phyloP scores from a whole-genome alignment of 768 basidiomycete species.

The Rhodotorula graminis region DNA sequence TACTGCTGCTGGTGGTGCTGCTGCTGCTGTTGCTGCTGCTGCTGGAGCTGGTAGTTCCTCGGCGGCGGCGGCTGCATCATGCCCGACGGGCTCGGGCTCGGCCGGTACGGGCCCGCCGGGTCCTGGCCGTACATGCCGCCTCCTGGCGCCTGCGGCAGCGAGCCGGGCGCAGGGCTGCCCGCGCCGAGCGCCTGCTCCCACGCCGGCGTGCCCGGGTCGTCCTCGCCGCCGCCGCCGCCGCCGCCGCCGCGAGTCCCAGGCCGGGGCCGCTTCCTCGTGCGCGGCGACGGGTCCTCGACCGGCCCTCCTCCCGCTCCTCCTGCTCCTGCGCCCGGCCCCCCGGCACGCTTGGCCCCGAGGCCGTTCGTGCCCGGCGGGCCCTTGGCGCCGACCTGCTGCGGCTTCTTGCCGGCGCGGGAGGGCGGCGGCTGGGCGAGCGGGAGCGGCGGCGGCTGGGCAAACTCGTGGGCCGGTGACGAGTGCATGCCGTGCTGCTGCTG shows the following conservation, averaged over 20 bases:
- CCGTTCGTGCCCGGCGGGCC: conserved; percentile 13
- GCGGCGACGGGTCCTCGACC: conserved; percentile 27
- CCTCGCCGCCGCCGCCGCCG: conserved; percentile 10
- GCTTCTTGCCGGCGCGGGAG: background rate
- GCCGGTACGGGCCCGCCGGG: conserved; percentile 5
- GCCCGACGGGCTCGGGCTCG: conserved; percentile 20
- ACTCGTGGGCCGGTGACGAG: conserved; percentile 16
- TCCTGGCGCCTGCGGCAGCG: background rate
- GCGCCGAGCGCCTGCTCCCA: background rate
- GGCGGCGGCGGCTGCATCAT: conserved; percentile 1
- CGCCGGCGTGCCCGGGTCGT: background rate
- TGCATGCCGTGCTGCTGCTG: conserved; percentile 1
- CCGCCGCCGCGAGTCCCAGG: conserved; percentile 13
- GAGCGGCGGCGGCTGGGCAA: background rate
- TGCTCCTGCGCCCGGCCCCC: too few species aligned
- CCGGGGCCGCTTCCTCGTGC: conserved; percentile 25
- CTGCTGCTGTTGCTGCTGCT: conserved; percentile 12
- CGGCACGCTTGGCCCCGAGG: conserved; percentile 14
- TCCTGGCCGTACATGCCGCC: conserved; percentile 5
- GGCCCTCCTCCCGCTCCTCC: too few species aligned
- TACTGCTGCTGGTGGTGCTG: conserved; percentile 18
- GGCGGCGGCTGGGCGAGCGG: conserved; percentile 12
- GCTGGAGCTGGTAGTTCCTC: background rate
- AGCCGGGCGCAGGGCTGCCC: conserved; percentile 9
- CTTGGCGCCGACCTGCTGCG: background rate